Evolutionary conservation across 805 yeast species (phyloP).

Genomic region (Zygoascus ofunaensis): DNA sequence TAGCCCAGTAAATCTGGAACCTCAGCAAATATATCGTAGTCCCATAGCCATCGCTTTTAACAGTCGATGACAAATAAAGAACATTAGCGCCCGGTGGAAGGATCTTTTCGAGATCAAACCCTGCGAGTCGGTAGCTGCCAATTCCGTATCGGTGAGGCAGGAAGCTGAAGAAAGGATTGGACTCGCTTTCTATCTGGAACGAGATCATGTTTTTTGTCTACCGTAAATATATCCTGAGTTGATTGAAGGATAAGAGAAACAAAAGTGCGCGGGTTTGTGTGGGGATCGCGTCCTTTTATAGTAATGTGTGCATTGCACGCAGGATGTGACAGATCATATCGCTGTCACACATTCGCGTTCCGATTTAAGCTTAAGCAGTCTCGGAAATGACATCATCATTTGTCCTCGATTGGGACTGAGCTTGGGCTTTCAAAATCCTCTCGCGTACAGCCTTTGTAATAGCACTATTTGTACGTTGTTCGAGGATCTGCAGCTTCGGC

Average conservation of each 20-base stretch:
- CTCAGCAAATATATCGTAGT: constrained; percentile 14
- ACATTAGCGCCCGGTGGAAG: constrained; percentile 11
- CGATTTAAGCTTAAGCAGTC: too few relatives aligned
- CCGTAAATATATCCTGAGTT: too few relatives aligned
- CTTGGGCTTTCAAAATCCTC: constrained; percentile 15
- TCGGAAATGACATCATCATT: too few relatives aligned
- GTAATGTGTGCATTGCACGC: too few relatives aligned
- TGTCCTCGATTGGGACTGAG: too few relatives aligned
- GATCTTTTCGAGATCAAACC: constrained; percentile 17
- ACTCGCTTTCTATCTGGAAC: neutral
- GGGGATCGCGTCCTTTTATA: too few relatives aligned
- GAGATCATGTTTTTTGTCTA: neutral
- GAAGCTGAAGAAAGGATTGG: neutral
- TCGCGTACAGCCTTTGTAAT: constrained; percentile 34
- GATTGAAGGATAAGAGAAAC: too few relatives aligned
- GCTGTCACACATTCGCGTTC: too few relatives aligned
- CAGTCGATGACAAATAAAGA: neutral
- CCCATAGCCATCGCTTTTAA: constrained; percentile 8
- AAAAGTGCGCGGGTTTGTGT: too few relatives aligned
- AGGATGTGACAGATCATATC: too few relatives aligned
- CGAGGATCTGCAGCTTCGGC: constrained; percentile 32
- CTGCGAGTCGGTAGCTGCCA: constrained; percentile 3
- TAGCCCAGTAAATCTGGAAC: constrained; percentile 14
- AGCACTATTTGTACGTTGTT: constrained; percentile 36
- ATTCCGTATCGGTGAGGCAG: neutral